Conservation (phyloP, 306 rosid species). For the Quercus wislizeni region DNA sequence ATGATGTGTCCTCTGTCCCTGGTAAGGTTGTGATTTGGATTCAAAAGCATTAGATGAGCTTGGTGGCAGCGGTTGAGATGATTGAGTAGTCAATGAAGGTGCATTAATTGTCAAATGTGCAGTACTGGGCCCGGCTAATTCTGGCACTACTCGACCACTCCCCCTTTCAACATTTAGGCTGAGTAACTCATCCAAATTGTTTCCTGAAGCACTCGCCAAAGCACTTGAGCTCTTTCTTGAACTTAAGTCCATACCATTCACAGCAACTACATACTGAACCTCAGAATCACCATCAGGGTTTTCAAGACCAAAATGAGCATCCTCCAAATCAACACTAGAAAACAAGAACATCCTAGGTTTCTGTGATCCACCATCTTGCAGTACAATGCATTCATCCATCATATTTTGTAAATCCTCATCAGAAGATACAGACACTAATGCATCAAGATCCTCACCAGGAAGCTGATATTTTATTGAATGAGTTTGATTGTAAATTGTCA, state of each 20-base stretch:
- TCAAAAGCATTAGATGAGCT: constrained; percentile 49
- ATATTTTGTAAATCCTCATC: constrained; percentile 88
- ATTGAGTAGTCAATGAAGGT: constrained; percentile 37
- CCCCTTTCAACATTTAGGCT: constrained; percentile 52
- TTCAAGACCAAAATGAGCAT: constrained; percentile 52
- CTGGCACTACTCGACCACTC: constrained; percentile 30
- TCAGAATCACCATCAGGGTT: constrained; percentile 71
- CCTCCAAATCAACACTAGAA: constrained; percentile 69
- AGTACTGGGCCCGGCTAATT: constrained; percentile 38
- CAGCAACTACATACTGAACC: constrained; percentile 74
- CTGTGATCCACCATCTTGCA: constrained; percentile 50
- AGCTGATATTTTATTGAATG: constrained; percentile 78
- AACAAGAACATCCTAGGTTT: constrained; percentile 77
- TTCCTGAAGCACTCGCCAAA: constrained; percentile 42
- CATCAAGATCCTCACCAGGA: constrained; percentile 96
- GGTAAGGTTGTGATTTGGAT: constrained; percentile 38
- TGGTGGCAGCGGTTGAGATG: constrained; percentile 46
- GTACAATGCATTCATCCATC: constrained; percentile 78
- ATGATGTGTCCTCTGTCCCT: constrained; percentile 38
- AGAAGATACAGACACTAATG: constrained; percentile 77
- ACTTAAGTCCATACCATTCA: constrained; percentile 68
- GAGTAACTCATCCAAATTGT: constrained; percentile 60
- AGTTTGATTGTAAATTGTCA: constrained; percentile 49
- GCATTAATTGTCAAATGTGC: constrained; percentile 39
- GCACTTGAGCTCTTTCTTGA: constrained; percentile 62